phyloP scores from a whole-genome alignment of 352 stramenopile genomes.

The Aphanomyces cochlioides region DNA sequence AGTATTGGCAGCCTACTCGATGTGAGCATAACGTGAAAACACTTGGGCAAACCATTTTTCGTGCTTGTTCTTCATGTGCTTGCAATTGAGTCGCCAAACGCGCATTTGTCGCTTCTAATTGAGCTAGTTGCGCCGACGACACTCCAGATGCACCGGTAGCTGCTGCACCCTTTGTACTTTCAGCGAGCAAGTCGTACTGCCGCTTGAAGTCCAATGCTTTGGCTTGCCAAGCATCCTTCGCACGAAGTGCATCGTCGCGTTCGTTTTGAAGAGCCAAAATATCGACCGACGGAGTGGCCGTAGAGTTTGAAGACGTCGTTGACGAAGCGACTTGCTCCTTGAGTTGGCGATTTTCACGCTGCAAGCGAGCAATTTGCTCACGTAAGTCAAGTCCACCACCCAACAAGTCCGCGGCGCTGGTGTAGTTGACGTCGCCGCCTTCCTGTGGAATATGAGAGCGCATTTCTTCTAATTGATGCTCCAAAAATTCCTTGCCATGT shows the following conservation, averaged over 20 bases:
- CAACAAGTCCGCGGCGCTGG: slow-evolving; percentile 24
- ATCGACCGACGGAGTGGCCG: slow-evolving; percentile 36
- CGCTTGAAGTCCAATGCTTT: slow-evolving; percentile 68
- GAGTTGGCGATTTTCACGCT: slow-evolving; percentile 70
- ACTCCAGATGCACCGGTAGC: neutral
- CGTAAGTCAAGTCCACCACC: slow-evolving; percentile 20
- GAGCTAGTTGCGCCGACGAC: slow-evolving; percentile 5
- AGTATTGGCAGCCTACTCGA: slow-evolving; percentile 45
- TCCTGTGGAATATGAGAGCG: slow-evolving; percentile 48
- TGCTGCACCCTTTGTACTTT: slow-evolving; percentile 44
- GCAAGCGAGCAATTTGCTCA: slow-evolving; percentile 51
- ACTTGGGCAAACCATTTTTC: slow-evolving; percentile 52
- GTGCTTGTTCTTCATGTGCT: slow-evolving; percentile 58
- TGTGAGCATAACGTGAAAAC: neutral
- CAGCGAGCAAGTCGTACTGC: slow-evolving; percentile 65
- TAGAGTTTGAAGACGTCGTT: neutral
- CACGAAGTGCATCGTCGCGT: slow-evolving; percentile 69
- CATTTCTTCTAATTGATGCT: slow-evolving; percentile 77
- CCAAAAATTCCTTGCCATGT: slow-evolving; percentile 80
- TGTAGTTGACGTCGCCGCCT: slow-evolving; percentile 11
- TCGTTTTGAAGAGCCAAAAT: slow-evolving; percentile 57
- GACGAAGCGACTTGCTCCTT: slow-evolving; percentile 34
- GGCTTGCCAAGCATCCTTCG: slow-evolving; percentile 68
- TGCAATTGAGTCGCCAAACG: slow-evolving; percentile 22
- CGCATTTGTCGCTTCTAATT: slow-evolving; percentile 26